These are phyloP conservation scores for Kingdonia uniflora DNA, from an alignment of 164 flowering plant genomes.

Conservation along the genomic window DNA sequence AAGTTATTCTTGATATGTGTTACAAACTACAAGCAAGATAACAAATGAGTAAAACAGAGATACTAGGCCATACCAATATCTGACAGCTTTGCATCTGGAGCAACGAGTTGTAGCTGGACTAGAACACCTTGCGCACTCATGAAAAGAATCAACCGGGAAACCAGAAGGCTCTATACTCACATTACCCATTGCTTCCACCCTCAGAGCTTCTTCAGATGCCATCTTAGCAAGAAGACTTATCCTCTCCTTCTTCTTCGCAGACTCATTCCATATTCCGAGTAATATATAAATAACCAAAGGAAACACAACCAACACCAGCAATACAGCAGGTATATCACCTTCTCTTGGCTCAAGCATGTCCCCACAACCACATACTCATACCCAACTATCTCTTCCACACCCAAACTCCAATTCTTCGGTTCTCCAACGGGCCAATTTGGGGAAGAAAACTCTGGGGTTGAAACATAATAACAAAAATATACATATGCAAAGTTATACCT, in stretches of 20 bases:
- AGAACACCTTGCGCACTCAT: conserved; percentile 68
- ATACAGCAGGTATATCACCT: conserved; percentile 64
- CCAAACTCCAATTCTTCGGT: no score
- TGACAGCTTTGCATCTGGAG: conserved; percentile 75
- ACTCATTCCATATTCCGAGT: conserved; percentile 83
- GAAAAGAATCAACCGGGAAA: conserved; percentile 9
- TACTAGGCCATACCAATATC: conserved; percentile 68
- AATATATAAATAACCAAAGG: conserved; percentile 66
- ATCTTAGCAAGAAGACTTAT: conserved; percentile 55
- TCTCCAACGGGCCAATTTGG: no score
- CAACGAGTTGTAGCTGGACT: conserved; percentile 79
- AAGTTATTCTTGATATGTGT: no score
- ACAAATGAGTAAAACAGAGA: no score
- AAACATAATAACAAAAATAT: no score
- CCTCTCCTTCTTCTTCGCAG: conserved; percentile 52
- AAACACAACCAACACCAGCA: conserved; percentile 67
- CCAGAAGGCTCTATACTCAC: no score
- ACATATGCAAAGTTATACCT: no score
- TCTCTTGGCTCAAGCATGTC: conserved; percentile 93
- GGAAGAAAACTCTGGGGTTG: no score
- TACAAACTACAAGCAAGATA: no score
- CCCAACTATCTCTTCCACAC: no score
- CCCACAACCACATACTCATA: conserved; percentile 24
- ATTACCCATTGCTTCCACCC: conserved; percentile 34
- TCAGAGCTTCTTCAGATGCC: conserved; percentile 56